Evolutionary conservation across 306 rosid species (phyloP).

Genomic region (Malus sieversii): DNA sequence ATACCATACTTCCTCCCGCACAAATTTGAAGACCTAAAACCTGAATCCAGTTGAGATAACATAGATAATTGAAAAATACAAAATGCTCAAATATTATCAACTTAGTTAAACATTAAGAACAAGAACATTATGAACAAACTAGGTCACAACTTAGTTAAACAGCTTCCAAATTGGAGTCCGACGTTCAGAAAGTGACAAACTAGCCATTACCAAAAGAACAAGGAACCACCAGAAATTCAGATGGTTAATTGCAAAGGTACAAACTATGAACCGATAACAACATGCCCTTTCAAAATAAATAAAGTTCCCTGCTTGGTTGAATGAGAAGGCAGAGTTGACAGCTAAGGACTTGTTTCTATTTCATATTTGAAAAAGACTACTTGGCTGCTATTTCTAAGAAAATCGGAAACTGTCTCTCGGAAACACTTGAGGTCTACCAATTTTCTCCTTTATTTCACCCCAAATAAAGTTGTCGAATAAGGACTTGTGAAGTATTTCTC

Average conservation of each 20-base stretch:
- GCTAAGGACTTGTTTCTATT: background rate
- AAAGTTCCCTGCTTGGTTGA: background rate
- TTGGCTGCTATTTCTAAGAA: background rate
- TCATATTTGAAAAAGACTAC: background rate
- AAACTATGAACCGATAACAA: background rate
- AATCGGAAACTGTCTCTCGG: background rate
- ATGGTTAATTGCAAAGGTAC: background rate
- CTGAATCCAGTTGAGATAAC: slow-evolving; percentile 14
- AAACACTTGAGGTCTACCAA: background rate
- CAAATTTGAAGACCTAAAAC: slow-evolving; percentile 56
- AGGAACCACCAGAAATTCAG: background rate
- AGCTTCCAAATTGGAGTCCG: too few species aligned
- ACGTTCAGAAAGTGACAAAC: background rate
- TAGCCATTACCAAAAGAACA: background rate
- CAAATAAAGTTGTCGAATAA: background rate
- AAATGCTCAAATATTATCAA: background rate
- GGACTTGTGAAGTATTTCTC: background rate
- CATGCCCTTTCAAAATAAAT: background rate
- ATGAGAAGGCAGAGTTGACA: background rate
- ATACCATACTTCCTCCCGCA: slow-evolving; percentile 41
- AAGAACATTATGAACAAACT: background rate
- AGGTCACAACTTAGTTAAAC: background rate
- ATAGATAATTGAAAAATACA: background rate
- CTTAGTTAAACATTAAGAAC: background rate
- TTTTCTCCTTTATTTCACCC: background rate